Percentiles rank a stretch among this genome's conserved stretches.
Conservation (phyloP, 306 rosid species). For the Dryas drummondii region DNA sequence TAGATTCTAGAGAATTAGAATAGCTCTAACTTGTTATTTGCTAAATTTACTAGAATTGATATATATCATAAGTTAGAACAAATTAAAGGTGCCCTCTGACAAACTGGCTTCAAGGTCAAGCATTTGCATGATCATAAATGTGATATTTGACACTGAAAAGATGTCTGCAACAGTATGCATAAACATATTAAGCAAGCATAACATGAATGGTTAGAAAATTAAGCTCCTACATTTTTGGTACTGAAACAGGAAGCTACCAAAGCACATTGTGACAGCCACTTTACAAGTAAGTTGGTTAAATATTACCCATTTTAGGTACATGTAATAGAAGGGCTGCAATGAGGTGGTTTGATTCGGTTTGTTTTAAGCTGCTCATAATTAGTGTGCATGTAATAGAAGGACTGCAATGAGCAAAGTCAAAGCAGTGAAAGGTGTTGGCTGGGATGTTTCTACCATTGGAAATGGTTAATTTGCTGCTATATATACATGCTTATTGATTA, state of each 20-base stretch:
- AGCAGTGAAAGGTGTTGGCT: slow-evolving; percentile 81
- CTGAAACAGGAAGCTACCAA: slow-evolving; percentile 63
- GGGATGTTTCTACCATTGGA: slow-evolving; percentile 92
- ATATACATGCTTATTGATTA: background rate
- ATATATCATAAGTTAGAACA: background rate
- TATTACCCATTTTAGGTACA: background rate
- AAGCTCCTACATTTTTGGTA: background rate
- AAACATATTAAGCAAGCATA: slow-evolving; percentile 7
- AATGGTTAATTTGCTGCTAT: slow-evolving; percentile 48
- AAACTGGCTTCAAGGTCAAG: slow-evolving; percentile 78
- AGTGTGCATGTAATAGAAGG: slow-evolving; percentile 95
- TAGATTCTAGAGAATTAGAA: background rate
- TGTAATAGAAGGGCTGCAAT: too few relatives aligned
- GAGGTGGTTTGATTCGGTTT: background rate
- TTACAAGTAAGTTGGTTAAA: slow-evolving; percentile 59
- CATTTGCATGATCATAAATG: slow-evolving; percentile 92
- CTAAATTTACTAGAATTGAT: background rate
- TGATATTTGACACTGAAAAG: slow-evolving; percentile 70
- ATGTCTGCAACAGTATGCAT: slow-evolving; percentile 39
- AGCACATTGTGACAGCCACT: slow-evolving; percentile 70
- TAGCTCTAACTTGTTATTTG: background rate
- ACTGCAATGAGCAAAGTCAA: slow-evolving; percentile 88
- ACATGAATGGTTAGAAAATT: background rate
- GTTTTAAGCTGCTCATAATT: slow-evolving; percentile 17
- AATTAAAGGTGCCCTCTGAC: background rate